Evolutionary conservation across 78 protist genomes (phyloP).

Genomic region (Dictyostelium purpureum): DNA sequence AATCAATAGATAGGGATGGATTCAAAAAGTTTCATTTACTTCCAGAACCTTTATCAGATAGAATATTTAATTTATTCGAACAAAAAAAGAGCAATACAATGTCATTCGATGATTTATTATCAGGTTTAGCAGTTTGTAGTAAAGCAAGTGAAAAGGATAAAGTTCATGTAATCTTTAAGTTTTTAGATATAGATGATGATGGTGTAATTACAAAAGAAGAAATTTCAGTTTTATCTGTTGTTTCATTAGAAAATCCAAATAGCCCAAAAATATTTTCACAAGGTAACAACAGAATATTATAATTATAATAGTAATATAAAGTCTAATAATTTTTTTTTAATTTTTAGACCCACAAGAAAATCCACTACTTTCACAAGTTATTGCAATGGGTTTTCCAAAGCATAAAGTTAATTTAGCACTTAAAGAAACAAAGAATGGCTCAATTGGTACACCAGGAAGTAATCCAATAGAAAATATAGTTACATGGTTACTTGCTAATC

Average conservation of each 20-base stretch:
- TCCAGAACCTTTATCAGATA: slow-evolving; percentile 63
- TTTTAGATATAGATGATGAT: slow-evolving; percentile 77
- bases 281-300: background rate
- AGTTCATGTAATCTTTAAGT: slow-evolving; percentile 53
- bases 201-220: slow-evolving; percentile 55
- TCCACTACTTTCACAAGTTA: slow-evolving; percentile 26
- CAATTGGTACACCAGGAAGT: slow-evolving; percentile 22
- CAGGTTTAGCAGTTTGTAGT: slow-evolving; percentile 57
- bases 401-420: slow-evolving; percentile 31
- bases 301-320: background rate
- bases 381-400: slow-evolving; percentile 59
- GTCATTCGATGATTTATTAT: slow-evolving; percentile 27
- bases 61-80: slow-evolving; percentile 53
- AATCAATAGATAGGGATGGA: slow-evolving; percentile 66
- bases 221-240: slow-evolving; percentile 41
- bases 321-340: background rate
- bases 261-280: slow-evolving; percentile 9
- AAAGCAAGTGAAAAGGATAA: slow-evolving; percentile 67
- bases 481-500: background rate
- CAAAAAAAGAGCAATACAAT: slow-evolving; percentile 35
- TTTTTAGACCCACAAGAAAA: background rate
- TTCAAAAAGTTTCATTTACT: slow-evolving; percentile 67
- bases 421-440: slow-evolving; percentile 49
- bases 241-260: slow-evolving; percentile 38
- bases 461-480: slow-evolving; percentile 19